Conservation (phyloP, 139 green algal genomes). For the Coelastrella sp. region DNA sequence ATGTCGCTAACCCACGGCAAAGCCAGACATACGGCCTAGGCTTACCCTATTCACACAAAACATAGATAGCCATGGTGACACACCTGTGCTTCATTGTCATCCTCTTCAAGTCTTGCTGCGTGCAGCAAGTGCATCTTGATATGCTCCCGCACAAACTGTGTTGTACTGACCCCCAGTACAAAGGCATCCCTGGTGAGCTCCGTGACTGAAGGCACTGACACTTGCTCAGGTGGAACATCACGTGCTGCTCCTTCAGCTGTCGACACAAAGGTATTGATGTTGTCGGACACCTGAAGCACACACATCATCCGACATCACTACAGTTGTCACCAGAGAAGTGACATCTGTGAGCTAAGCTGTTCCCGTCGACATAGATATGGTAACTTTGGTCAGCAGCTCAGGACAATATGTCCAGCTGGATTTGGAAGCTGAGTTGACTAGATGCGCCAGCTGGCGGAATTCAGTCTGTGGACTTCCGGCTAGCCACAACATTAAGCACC, state of each 20-base stretch:
- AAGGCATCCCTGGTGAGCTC: constrained; percentile 31
- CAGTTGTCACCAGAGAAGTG: neutral
- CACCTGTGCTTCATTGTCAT: constrained; percentile 49
- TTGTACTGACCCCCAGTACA: constrained; percentile 35
- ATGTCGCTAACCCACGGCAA: no score
- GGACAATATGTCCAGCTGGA: no score
- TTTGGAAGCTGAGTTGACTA: no score
- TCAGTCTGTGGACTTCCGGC: no score
- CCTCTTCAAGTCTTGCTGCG: constrained; percentile 38
- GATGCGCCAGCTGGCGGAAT: no score
- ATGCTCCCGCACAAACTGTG: constrained; percentile 49
- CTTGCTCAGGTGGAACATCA: constrained; percentile 30
- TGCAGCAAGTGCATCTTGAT: constrained; percentile 57
- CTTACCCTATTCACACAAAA: no score
- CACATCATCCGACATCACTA: neutral
- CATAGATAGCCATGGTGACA: no score
- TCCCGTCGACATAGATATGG: no score
- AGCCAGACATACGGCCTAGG: no score
- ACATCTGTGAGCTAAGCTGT: neutral
- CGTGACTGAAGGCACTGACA: constrained; percentile 27
- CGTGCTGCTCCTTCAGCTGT: constrained; percentile 42
- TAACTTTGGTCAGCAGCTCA: no score
- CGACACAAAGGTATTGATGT: constrained; percentile 46
- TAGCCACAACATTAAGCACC: no score
- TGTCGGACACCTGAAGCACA: constrained; percentile 23